Percentiles rank a stretch among this genome's conserved stretches.
Conservation (phyloP, 1,284 basidiomycete species). For the Meira nashicola region DNA sequence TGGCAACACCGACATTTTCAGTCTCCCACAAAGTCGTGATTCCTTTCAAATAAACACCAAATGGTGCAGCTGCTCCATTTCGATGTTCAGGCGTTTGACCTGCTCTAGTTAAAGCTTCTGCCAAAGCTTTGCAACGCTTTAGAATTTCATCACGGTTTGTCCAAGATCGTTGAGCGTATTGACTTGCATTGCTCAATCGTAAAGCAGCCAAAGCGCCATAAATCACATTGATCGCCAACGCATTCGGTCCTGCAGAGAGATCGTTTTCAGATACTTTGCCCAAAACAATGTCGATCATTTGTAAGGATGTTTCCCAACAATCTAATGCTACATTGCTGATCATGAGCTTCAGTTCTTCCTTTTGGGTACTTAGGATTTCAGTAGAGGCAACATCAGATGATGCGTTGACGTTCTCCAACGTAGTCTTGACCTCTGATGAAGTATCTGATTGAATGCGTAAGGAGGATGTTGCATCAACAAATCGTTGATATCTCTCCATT, state of each 20-base stretch:
- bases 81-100: constrained; percentile 39
- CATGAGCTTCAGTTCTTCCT: not conserved
- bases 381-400: not conserved
- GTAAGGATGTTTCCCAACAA: constrained; percentile 33
- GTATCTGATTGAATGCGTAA: not conserved
- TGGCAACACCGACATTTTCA: constrained; percentile 3
- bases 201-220: constrained; percentile 39
- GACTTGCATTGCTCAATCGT: constrained; percentile 28
- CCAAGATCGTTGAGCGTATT: constrained; percentile 11
- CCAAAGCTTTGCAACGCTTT: constrained; percentile 24
- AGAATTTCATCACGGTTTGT: constrained; percentile 30
- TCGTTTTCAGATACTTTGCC: constrained; percentile 19
- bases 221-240: constrained; percentile 37
- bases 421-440: not conserved
- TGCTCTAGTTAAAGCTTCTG: constrained; percentile 29
- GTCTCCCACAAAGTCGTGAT: constrained; percentile 15
- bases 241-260: constrained; percentile 35
- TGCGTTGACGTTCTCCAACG: not conserved
- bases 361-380: not conserved
- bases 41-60: constrained; percentile 29
- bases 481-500: constrained; percentile 28
- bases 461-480: constrained; percentile 17
- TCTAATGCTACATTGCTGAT: constrained; percentile 26
- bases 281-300: constrained; percentile 37
- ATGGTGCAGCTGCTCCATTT: constrained; percentile 38